Conservation (phyloP, 2,329 filamentous ascomycete genomes). For the Macrophomina tecta region DNA sequence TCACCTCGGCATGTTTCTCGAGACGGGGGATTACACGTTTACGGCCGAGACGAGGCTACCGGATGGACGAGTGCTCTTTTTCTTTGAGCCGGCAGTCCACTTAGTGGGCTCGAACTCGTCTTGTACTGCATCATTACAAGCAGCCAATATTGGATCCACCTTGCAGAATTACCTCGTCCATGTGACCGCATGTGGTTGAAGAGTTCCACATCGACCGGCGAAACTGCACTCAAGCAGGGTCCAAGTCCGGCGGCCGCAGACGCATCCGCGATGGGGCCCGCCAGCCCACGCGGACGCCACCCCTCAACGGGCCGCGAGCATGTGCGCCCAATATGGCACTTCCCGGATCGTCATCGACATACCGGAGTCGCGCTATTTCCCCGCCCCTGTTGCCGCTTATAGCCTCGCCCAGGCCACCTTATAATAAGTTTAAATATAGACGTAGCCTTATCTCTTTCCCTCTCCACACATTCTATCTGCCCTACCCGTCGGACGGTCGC, state of each 20-base stretch:
- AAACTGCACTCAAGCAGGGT: too few species aligned
- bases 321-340: too few species aligned
- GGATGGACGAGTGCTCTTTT: not conserved
- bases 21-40: not conserved
- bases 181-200: too few species aligned
- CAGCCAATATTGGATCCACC: too few species aligned
- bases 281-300: too few species aligned
- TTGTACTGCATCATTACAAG: not conserved
- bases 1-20: not conserved
- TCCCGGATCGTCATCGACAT: not conserved
- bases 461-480: not conserved
- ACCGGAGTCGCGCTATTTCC: not conserved
- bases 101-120: not conserved
- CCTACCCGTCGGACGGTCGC: not conserved
- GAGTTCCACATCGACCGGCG: too few species aligned
- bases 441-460: not conserved
- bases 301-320: too few species aligned
- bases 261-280: too few species aligned
- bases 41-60: not conserved
- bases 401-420: not conserved
- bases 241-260: too few species aligned
- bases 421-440: constrained; percentile 5
- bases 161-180: too few species aligned
- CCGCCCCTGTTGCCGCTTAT: not conserved
- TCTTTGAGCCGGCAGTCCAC: not conserved